These are phyloP conservation scores for Claviceps humidiphila DNA, from an alignment of 2,329 filamentous ascomycete genomes.

Conservation along the genomic window DNA sequence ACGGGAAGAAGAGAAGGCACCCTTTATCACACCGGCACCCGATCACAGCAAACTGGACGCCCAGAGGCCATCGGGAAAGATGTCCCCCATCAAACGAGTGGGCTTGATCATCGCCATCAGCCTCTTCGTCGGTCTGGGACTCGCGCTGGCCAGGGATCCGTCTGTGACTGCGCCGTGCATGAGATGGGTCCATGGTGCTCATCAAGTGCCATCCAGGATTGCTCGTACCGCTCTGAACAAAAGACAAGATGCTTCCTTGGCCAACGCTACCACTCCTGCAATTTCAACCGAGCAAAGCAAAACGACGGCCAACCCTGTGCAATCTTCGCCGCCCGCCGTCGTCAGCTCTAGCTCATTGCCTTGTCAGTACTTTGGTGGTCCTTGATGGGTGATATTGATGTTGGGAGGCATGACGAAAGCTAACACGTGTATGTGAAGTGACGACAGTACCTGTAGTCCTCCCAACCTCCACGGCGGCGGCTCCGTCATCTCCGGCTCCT, in stretches of 20 bases:
- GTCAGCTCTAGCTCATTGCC: background rate
- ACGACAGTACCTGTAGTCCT: background rate
- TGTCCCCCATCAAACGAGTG: conserved; percentile 9
- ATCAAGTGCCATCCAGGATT: background rate
- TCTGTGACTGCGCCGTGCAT: background rate
- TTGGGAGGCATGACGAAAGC: background rate
- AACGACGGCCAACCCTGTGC: background rate
- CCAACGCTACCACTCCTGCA: conserved; percentile 1
- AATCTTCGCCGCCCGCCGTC: background rate
- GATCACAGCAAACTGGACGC: background rate
- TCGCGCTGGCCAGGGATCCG: conserved; percentile 6
- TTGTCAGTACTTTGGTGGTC: background rate
- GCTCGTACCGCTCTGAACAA: conserved; percentile 2
- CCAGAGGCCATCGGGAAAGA: conserved; percentile 2
- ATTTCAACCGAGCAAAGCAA: background rate
- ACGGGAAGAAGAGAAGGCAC: conserved; percentile 12
- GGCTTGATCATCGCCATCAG: conserved; percentile 11
- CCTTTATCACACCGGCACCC: conserved; percentile 3
- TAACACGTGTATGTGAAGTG: background rate
- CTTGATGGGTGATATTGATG: background rate
- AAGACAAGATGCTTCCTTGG: conserved; percentile 1
- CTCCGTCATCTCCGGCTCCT: background rate
- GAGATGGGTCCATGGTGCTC: background rate
- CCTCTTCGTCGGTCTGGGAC: conserved; percentile 15
- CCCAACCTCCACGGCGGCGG: background rate